phyloP scores from a whole-genome alignment of 2,329 filamentous ascomycete species.

The Fonsecaea multimorphosa region DNA sequence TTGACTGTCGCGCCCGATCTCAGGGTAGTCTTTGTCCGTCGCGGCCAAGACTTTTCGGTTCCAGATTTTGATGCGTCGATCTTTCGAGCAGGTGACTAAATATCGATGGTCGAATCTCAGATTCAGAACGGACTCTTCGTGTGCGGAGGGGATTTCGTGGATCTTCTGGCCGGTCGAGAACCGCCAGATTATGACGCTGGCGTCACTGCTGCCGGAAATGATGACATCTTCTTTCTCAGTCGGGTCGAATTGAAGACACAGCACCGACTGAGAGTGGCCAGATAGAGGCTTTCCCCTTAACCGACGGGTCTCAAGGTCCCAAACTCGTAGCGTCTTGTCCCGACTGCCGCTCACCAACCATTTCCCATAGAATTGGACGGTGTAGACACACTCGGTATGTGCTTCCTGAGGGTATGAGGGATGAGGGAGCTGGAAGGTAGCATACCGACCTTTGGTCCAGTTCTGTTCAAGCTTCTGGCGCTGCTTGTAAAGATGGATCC shows the following conservation, averaged over 20 bases:
- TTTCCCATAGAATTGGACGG: conserved; percentile 83
- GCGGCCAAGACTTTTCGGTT: conserved; percentile 72
- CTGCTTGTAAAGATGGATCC: conserved; percentile 92
- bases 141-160: conserved; percentile 76
- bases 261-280: conserved; percentile 83
- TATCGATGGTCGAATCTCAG: conserved; percentile 90
- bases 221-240: conserved; percentile 86
- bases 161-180: conserved; percentile 89
- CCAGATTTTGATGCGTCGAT: conserved; percentile 96
- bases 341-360: conserved; percentile 93
- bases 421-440: conserved; percentile 89
- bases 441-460: conserved; percentile 82
- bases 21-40: conserved; percentile 53
- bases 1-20: conserved; percentile 40
- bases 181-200: conserved; percentile 85
- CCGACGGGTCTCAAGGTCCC: conserved; percentile 82
- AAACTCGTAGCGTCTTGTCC: conserved; percentile 85
- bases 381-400: conserved; percentile 92
- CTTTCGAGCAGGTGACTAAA: conserved; percentile 95
- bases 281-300: conserved; percentile 74
- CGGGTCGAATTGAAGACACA: conserved; percentile 94
- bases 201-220: conserved; percentile 94
- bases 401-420: conserved; percentile 79
- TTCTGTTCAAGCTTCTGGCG: conserved; percentile 84
- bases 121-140: conserved; percentile 90